These are phyloP conservation scores for Exobasidium rhododendri DNA, from an alignment of 1,284 basidiomycete genomes.

Conservation along the genomic window DNA sequence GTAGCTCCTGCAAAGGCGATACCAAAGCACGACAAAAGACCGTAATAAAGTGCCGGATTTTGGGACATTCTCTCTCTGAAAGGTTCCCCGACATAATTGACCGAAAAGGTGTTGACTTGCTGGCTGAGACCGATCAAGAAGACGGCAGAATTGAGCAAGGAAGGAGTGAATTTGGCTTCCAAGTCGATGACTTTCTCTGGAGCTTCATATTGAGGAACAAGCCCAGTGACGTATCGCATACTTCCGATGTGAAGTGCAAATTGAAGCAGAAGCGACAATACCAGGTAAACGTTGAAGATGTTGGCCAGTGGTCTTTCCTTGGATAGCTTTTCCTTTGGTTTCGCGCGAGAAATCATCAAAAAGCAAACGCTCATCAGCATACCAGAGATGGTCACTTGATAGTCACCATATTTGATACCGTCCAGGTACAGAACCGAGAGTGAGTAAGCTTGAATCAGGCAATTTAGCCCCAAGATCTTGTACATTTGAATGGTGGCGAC, in stretches of 20 bases:
- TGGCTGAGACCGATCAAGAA: constrained; percentile 48
- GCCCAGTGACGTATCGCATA: constrained; percentile 46
- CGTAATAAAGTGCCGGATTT: constrained; percentile 50
- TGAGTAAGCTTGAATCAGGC: constrained; percentile 51
- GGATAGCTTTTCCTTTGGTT: constrained; percentile 46
- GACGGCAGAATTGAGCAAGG: constrained; percentile 51
- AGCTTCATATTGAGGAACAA: constrained; percentile 35
- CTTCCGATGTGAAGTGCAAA: constrained; percentile 47
- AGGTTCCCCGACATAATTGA: constrained; percentile 53
- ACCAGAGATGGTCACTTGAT: constrained; percentile 51
- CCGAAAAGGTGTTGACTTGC: constrained; percentile 31
- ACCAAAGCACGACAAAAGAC: constrained; percentile 38
- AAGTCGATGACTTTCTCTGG: constrained; percentile 43
- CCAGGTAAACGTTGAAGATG: constrained; percentile 49
- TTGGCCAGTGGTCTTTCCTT: constrained; percentile 50
- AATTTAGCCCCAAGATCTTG: constrained; percentile 54
- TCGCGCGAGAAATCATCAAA: constrained; percentile 50
- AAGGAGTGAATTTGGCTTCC: constrained; percentile 50
- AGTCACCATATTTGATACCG: constrained; percentile 53
- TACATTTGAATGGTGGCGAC: constrained; percentile 55
- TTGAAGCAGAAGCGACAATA: constrained; percentile 49
- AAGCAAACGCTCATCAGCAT: constrained; percentile 50
- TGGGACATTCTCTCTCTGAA: constrained; percentile 47
- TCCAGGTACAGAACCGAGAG: constrained; percentile 49
- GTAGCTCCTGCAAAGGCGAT: constrained; percentile 42